Evolutionary conservation across 257 asterid species (phyloP).

Genomic region (Salvia hispanica): DNA sequence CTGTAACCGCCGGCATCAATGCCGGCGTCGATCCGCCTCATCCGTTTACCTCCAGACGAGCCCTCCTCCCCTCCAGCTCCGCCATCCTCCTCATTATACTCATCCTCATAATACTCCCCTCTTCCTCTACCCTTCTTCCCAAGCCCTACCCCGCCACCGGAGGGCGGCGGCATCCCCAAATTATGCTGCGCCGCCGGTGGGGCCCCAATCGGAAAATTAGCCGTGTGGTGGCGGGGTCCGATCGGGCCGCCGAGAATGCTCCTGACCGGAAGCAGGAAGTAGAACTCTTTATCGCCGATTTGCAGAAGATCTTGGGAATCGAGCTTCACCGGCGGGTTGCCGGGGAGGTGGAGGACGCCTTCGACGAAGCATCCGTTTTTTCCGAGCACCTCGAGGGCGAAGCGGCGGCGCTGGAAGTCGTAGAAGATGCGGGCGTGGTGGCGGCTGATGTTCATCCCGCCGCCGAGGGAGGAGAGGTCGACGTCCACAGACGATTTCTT

Average conservation of each 20-base stretch:
- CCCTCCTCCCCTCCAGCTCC: slow-evolving; percentile 55
- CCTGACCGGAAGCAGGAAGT: slow-evolving; percentile 78
- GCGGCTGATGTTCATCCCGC: slow-evolving; percentile 99
- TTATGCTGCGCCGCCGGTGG: slow-evolving; percentile 29
- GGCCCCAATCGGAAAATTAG: slow-evolving; percentile 38
- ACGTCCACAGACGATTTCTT: slow-evolving; percentile 95
- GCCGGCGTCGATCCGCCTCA: slow-evolving; percentile 57
- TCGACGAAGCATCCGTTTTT: slow-evolving; percentile 96
- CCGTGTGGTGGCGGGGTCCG: slow-evolving; percentile 68
- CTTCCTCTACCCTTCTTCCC: slow-evolving; percentile 78
- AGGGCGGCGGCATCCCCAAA: slow-evolving; percentile 48
- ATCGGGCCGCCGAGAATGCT: slow-evolving; percentile 86
- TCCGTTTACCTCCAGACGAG: slow-evolving; percentile 49
- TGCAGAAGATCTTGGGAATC: slow-evolving; percentile 94
- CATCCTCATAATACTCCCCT: slow-evolving; percentile 64
- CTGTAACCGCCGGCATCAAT: slow-evolving; percentile 64
- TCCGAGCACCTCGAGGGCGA: slow-evolving; percentile 94
- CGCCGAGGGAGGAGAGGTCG: slow-evolving; percentile 95
- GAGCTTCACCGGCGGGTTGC: slow-evolving; percentile 78
- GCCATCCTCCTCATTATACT: slow-evolving; percentile 54
- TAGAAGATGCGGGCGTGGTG: slow-evolving; percentile 98
- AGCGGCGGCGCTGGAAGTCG: slow-evolving; percentile 97
- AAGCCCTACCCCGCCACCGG: slow-evolving; percentile 43
- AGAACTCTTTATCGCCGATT: slow-evolving; percentile 93
- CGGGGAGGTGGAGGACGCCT: slow-evolving; percentile 92